Conservation (phyloP, 257 asterid species). For the Linderniella brevidens region DNA sequence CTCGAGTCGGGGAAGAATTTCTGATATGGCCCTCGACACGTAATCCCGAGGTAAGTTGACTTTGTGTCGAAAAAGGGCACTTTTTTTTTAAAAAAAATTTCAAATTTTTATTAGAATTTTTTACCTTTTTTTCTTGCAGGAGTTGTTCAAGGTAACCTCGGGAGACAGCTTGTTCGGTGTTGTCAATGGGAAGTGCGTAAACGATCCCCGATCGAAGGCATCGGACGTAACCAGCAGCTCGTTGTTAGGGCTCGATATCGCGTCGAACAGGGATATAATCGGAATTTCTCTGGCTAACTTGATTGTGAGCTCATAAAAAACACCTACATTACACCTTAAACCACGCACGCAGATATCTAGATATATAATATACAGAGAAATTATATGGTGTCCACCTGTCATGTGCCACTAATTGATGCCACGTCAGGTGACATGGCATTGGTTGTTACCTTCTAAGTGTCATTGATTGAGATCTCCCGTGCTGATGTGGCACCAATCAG, state of each 20-base stretch:
- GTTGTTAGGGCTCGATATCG: slow-evolving; percentile 47
- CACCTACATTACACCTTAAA: too few relatives aligned
- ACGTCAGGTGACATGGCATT: too few relatives aligned
- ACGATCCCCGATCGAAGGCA: slow-evolving; percentile 60
- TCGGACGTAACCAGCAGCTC: slow-evolving; percentile 51
- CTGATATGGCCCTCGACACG: slow-evolving; percentile 87
- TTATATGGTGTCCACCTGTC: too few relatives aligned
- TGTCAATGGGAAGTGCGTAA: slow-evolving; percentile 57
- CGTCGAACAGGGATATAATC: slow-evolving; percentile 50
- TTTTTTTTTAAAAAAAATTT: too few relatives aligned
- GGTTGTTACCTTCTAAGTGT: too few relatives aligned
- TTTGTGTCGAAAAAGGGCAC: not conserved
- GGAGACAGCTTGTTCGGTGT: slow-evolving; percentile 50
- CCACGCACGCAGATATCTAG: too few relatives aligned
- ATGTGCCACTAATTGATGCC: too few relatives aligned
- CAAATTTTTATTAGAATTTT: not conserved
- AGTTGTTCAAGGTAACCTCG: slow-evolving; percentile 51
- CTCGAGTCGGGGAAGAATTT: slow-evolving; percentile 97
- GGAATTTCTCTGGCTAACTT: slow-evolving; percentile 63
- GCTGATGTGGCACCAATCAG: too few relatives aligned
- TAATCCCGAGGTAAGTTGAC: slow-evolving; percentile 56
- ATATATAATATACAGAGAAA: too few relatives aligned
- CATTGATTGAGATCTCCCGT: too few relatives aligned
- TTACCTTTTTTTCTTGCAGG: slow-evolving; percentile 16
- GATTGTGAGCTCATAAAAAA: slow-evolving; percentile 29